Conservation (phyloP, 495 filamentous ascomycete genomes). For the Bacidia rubella region DNA sequence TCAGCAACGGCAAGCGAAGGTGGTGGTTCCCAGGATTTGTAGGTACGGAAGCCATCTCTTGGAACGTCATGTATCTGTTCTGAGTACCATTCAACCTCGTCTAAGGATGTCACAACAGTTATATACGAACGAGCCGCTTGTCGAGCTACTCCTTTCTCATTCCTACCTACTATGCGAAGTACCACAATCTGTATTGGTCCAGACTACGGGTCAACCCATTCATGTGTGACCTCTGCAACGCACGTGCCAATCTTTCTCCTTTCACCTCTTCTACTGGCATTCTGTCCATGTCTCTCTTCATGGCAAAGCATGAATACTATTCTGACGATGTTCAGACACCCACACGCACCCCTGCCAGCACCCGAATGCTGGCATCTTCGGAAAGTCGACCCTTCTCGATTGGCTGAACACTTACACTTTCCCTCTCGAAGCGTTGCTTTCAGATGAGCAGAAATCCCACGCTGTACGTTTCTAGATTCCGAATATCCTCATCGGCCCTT, state of each 20-base stretch:
- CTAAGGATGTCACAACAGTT: too few species aligned
- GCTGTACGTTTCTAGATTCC: neutral
- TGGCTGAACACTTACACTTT: conserved; percentile 96
- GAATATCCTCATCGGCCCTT: neutral
- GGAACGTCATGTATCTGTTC: neutral
- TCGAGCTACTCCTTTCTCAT: neutral
- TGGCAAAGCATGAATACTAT: too few species aligned
- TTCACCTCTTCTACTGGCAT: neutral
- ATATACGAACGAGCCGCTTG: neutral
- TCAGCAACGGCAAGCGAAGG: too few species aligned
- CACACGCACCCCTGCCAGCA: conserved; percentile 93
- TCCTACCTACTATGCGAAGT: neutral
- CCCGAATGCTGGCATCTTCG: conserved; percentile 84
- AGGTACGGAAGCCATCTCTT: conserved; percentile 32
- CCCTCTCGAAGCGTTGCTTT: conserved; percentile 68
- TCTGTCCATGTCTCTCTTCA: neutral
- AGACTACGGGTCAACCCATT: neutral
- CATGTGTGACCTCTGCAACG: too few species aligned
- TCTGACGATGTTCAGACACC: too few species aligned
- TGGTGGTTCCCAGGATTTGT: conserved; percentile 96
- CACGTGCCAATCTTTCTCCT: too few species aligned
- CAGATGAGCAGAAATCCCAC: conserved; percentile 33
- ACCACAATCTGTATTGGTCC: neutral
- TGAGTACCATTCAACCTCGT: neutral
- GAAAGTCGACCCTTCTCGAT: conserved; percentile 72